These are phyloP conservation scores for Diaporthe ampelina DNA, from an alignment of 2,329 filamentous ascomycete species.

Conservation along the genomic window DNA sequence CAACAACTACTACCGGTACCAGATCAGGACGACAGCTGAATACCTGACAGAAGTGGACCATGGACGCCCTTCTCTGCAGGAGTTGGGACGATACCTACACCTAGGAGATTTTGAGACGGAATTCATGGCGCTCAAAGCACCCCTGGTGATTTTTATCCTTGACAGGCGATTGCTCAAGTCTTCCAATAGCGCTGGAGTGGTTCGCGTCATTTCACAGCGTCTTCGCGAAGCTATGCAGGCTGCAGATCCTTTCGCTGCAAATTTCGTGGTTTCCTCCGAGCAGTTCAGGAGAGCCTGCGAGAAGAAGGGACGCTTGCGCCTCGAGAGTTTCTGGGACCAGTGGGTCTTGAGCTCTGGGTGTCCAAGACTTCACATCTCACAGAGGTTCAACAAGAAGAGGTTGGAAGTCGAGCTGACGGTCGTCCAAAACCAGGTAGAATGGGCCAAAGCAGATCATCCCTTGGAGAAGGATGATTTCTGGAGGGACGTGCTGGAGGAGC, in stretches of 20 bases:
- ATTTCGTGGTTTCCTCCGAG: slow-evolving; percentile 73
- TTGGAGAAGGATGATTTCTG: slow-evolving; percentile 84
- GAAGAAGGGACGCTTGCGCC: slow-evolving; percentile 86
- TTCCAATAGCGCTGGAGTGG: slow-evolving; percentile 85
- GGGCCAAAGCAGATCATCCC: slow-evolving; percentile 64
- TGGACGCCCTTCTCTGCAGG: slow-evolving; percentile 83
- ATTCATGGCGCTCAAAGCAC: slow-evolving; percentile 91
- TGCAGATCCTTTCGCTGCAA: slow-evolving; percentile 42
- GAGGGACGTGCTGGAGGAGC: slow-evolving; percentile 85
- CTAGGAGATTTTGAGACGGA: slow-evolving; percentile 89
- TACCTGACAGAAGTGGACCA: slow-evolving; percentile 85
- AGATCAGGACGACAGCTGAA: slow-evolving; percentile 88
- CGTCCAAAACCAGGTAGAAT: slow-evolving; percentile 77
- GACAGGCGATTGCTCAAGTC: slow-evolving; percentile 92
- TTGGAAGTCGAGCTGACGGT: slow-evolving; percentile 94
- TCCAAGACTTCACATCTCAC: slow-evolving; percentile 86
- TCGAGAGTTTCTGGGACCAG: slow-evolving; percentile 93
- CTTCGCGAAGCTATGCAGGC: slow-evolving; percentile 86
- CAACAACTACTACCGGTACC: slow-evolving; percentile 94
- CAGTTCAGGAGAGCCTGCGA: slow-evolving; percentile 88
- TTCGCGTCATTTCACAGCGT: slow-evolving; percentile 87
- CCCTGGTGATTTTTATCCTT: slow-evolving; percentile 92
- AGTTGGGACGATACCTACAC: slow-evolving; percentile 82
- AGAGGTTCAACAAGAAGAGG: slow-evolving; percentile 98
- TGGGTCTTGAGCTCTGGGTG: slow-evolving; percentile 93